Evolutionary conservation across 2,329 filamentous ascomycete species (phyloP), one percentile per base, ranked within the genome.

Genomic region (Botrytis byssoidea): DNA sequence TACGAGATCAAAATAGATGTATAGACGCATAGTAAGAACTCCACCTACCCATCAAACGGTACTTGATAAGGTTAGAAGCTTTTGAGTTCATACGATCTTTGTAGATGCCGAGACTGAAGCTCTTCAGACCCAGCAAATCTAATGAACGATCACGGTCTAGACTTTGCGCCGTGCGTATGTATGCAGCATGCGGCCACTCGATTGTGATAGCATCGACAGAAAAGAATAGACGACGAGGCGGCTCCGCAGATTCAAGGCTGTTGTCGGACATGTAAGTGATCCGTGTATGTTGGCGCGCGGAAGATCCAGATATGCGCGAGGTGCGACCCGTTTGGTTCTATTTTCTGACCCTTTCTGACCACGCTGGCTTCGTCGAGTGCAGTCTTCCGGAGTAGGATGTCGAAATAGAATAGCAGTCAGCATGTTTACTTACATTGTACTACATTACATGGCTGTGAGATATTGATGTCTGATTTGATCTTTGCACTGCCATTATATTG

Each of bases 261-360:
- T 71, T 25, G 25, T 20, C 60, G 44, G 59, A 40, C 29, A 51
- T 51, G n/a, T 40, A 20, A 40, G 60, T 66, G 44, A 65, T 25
- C 59, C 69, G 60, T 71, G 69, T 51, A 42, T 51, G 44, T 71
- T 71, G 59, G 32, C 69, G 69, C 69, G 69, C 69, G 69, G 69
- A 71, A 71, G 69, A 65, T 7, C 9, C 25, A 55, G 37, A 71
- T 65, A 71, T 71, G 69, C 69, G 69, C 69, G 60, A 71, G 69
- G 29, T 71, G 44, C 59, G 69, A 44, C 44, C 69, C 69, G 44
- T 71, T 40, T 32, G 16, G 59, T 32, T 71, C 69, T 71, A 71
- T 71, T 71, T 71, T 40, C 69, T 70, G 69, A 55, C 25, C 37
- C 37, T 55, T 7, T 65, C 46, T 42, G 8, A 25, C 32, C 46